These are phyloP conservation scores for Prunella vulgaris DNA, from an alignment of 257 asterid genomes.

Conservation along the genomic window DNA sequence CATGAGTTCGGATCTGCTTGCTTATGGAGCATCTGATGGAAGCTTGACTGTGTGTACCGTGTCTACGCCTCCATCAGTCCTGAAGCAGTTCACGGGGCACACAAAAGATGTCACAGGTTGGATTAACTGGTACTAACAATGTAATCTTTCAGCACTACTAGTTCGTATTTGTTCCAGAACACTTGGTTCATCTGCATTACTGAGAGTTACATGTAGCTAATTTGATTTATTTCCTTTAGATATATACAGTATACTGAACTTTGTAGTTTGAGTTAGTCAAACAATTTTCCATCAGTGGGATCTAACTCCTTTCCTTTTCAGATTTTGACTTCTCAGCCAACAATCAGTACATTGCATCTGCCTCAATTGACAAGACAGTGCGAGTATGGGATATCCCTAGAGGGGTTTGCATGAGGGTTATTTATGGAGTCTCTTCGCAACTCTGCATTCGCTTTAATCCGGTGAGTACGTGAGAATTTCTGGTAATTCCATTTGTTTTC, in stretches of 20 bases:
- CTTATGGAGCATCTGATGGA: conserved; percentile 98
- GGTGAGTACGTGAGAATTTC: conserved; percentile 44
- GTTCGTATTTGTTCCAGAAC: background rate
- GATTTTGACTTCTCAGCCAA: conserved; percentile 98
- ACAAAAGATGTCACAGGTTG: conserved; percentile 98
- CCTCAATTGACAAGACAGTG: conserved; percentile 88
- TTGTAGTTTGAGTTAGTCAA: conserved; percentile 6
- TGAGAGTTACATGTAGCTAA: background rate
- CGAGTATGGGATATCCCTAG: conserved; percentile 93
- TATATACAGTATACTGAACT: background rate
- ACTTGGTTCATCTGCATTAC: conserved; percentile 1
- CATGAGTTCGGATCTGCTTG: conserved; percentile 94
- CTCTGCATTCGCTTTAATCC: conserved; percentile 97
- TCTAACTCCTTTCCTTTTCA: conserved; percentile 35
- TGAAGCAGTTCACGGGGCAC: conserved; percentile 77
- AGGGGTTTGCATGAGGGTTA: conserved; percentile 94
- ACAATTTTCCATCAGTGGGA: conserved; percentile 10
- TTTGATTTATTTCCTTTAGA: background rate
- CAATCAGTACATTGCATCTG: conserved; percentile 90
- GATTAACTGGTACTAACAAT: conserved; percentile 53
- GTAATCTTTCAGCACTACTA: conserved; percentile 30
- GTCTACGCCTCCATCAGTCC: conserved; percentile 65
- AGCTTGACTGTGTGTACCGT: conserved; percentile 83
- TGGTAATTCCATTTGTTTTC: conserved; percentile 4
- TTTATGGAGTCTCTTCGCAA: conserved; percentile 81